Percentiles rank a stretch among this genome's conserved stretches.
Conservation (phyloP, 345 rosid species). For the Aegle marmelos region DNA sequence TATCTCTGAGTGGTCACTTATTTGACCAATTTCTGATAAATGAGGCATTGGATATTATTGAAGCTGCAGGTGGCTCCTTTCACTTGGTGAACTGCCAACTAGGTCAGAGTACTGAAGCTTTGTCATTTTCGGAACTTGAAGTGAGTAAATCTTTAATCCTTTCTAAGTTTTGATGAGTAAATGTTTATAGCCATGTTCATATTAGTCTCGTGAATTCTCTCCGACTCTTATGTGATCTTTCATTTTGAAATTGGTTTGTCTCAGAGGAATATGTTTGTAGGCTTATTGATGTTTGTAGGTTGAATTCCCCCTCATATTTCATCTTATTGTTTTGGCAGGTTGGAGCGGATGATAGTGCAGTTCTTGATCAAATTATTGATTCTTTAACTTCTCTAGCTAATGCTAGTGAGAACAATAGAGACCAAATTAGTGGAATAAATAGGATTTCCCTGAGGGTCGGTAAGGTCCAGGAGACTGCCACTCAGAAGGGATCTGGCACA, state of each 20-base stretch:
- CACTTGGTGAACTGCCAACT: slow-evolving; percentile 83
- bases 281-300: not conserved
- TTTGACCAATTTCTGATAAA: slow-evolving; percentile 90
- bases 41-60: slow-evolving; percentile 92
- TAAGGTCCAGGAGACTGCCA: slow-evolving; percentile 44
- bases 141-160: slow-evolving; percentile 37
- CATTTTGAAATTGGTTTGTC: not conserved
- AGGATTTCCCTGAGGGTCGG: slow-evolving; percentile 50
- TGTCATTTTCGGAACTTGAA: slow-evolving; percentile 87
- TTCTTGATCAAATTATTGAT: slow-evolving; percentile 84
- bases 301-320: slow-evolving; percentile 9
- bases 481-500: slow-evolving; percentile 27
- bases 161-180: not conserved
- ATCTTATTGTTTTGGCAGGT: slow-evolving; percentile 52
- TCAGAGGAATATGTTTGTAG: not conserved
- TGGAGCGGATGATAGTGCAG: slow-evolving; percentile 73
- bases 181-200: not conserved
- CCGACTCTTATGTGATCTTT: not conserved
- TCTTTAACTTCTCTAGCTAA: slow-evolving; percentile 80
- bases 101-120: slow-evolving; percentile 67
- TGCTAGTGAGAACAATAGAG: slow-evolving; percentile 34
- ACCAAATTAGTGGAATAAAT: slow-evolving; percentile 28
- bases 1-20: slow-evolving; percentile 86
- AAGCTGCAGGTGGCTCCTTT: slow-evolving; percentile 85
- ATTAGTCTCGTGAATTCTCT: not conserved